Evolutionary conservation across 352 stramenopile genomes (phyloP), one percentile per base, ranked within the genome.

Genomic region (Pythium phragmiticola): DNA sequence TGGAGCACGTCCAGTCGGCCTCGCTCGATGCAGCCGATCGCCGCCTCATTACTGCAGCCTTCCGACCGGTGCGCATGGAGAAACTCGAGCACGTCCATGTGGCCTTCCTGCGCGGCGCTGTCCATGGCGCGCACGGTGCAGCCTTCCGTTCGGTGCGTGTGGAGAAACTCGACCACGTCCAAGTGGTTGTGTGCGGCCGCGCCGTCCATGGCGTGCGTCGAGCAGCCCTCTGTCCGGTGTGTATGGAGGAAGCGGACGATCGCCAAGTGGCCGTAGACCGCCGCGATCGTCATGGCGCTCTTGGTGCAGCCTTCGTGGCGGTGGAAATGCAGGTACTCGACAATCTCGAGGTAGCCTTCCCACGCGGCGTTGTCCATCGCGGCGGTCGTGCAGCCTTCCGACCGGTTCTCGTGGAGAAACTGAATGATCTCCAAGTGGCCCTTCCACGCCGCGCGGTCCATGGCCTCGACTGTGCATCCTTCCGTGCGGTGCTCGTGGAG

Each of bases 291-390:
- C 78, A 91, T 89, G 36, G 82, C 80, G 42, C 78, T 67, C 5
- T 73, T 62, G 5, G 77, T 80, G 68, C 82, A 91, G 12, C 79
- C 80, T 57, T 89, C 82, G 3, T 54, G 66, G 3, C 80, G 69
- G 50, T 89, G 73, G 39, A 72, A 58, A 43, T 91, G 75, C 2
- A 91, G 70, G 66, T 76, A 91, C 50, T 83, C 59, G 28, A 91
- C 63, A n/a, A 88, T 60, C 1, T 74, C 48, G 7, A 87, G 60
- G 52, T 81, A 78, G 0, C 82, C 82, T 36, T 72, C 69, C 52
- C 84, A 80, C n/a, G 82, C 82, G 13, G 82, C 82, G 33, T 82
- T 81, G 73, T 91, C 82, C 80, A 91, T 89, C 7, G 82, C 69
- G 1, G 64, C 42, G 8, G 63, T 68, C 4, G 63, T 69, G 49